Base-by-base conservation (phyloP, 495 filamentous ascomycete species). In the Penicillium cataractarum region DNA sequence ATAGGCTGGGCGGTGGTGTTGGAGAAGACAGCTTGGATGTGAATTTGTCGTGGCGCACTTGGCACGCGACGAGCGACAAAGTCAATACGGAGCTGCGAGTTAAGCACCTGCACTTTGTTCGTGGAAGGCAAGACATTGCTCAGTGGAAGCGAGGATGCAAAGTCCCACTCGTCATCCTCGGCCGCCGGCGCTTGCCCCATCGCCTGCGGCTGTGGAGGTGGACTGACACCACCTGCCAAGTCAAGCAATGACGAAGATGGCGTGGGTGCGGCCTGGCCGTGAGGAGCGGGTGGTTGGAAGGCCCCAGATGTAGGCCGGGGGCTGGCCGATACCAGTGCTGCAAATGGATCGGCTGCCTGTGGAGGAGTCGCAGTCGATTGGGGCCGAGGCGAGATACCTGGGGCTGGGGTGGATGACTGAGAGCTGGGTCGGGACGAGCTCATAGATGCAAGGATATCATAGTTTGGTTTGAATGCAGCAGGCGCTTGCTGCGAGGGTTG, bases 111-210 rank as follows among this genome's bases (percentile, higher is more conserved):
- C 15, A 97, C 71, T 15, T 83, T 80, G 61, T 92, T 85, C 0
- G 80, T 79, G 27, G 81, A 85, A 12, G 83, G 81, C 1, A 85
- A 74, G 1, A 75, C 63, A 33, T 73, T 76, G 26, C 73, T 79
- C 29, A 89, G 86, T 0, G 93, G 93, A 3, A 98, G 78, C 0
- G 95, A 90, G 5, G 95, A 97, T 8, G 91, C 83, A 69, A 98
- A 99, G 37, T 87, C 87, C 95, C 95, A 99, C 67, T 99, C 95
- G 63, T 99, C 95, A 55, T 88, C 80, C 65, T 70, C 78, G 29
- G 63, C 62, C 12, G 60, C 32, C 27, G 68, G 57, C 33, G 76
- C 72, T 61, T 74, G 64, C 19, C 67, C 63, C 54, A 75, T 67
- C 21, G 60, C 61, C 58, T 68, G 68, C 42, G 58, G 60, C 31